phyloP scores from a whole-genome alignment of 345 rosid species.

The Adansonia digitata region DNA sequence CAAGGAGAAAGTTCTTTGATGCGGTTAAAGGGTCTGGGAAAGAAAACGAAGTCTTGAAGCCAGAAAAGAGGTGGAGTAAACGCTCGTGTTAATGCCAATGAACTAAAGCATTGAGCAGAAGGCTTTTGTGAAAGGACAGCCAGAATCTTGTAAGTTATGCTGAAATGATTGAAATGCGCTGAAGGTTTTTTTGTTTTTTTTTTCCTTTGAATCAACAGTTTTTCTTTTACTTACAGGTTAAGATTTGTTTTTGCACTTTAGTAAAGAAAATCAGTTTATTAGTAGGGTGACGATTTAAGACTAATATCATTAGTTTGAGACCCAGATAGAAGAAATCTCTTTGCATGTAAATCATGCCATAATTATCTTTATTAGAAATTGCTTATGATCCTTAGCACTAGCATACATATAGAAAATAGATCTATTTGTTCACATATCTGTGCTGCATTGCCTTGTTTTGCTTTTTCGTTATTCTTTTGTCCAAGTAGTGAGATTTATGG shows the following conservation, averaged over 20 bases:
- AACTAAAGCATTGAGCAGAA: neutral
- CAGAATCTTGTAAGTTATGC: neutral
- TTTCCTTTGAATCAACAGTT: neutral
- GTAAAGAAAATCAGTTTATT: neutral
- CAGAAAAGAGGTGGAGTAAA: neutral
- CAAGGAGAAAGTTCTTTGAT: neutral
- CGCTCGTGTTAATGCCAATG: neutral
- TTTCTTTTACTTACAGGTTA: neutral
- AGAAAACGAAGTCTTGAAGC: neutral
- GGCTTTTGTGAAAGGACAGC: neutral
- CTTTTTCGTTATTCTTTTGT: neutral
- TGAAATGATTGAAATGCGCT: neutral
- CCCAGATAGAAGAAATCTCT: too few relatives aligned
- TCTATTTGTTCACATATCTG: neutral
- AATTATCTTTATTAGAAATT: neutral
- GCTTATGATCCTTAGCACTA: neutral
- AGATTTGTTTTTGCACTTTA: neutral
- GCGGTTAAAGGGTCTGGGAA: neutral
- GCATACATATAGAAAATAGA: neutral
- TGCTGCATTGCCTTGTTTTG: neutral
- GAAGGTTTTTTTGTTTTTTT: neutral
- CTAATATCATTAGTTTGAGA: too few relatives aligned
- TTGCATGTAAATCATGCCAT: neutral
- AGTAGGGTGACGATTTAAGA: too few relatives aligned
- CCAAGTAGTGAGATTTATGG: neutral